Conservation (phyloP, 306 rosid genomes). For the Abrus pulchellus region DNA sequence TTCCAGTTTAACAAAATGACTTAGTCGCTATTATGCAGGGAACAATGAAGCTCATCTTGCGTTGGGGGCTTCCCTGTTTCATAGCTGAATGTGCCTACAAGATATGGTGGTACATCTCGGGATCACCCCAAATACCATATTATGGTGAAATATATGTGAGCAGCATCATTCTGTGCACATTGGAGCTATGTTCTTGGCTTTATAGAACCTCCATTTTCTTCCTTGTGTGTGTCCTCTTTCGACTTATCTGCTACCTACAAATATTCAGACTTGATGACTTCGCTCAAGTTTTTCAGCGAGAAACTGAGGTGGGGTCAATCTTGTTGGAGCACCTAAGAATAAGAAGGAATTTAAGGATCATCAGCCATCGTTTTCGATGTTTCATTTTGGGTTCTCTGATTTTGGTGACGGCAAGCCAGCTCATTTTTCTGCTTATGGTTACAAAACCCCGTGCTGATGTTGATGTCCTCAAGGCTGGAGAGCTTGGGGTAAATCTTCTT, state of each 20-base stretch:
- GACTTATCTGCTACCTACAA: conserved; percentile 75
- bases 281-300: conserved; percentile 67
- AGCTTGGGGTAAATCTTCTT: conserved; percentile 72
- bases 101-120: conserved; percentile 91
- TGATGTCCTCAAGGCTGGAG: conserved; percentile 80
- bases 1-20: not conserved
- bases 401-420: conserved; percentile 87
- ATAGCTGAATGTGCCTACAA: conserved; percentile 74
- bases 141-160: conserved; percentile 68
- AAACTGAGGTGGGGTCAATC: conserved; percentile 75
- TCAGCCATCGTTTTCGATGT: conserved; percentile 84
- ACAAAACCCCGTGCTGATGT: conserved; percentile 62
- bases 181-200: conserved; percentile 89
- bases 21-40: conserved; percentile 59
- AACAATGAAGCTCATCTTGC: conserved; percentile 66
- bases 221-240: conserved; percentile 79
- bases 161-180: conserved; percentile 54
- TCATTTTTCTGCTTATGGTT: conserved; percentile 66
- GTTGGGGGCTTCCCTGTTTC: conserved; percentile 70
- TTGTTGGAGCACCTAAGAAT: conserved; percentile 71
- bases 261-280: conserved; percentile 76
- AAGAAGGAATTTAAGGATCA: conserved; percentile 66
- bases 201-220: conserved; percentile 89
- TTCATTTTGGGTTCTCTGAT: conserved; percentile 75
- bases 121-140: conserved; percentile 69